Conservation (phyloP, 2,329 filamentous ascomycete genomes). For the Pseudogymnoascus sp. region DNA sequence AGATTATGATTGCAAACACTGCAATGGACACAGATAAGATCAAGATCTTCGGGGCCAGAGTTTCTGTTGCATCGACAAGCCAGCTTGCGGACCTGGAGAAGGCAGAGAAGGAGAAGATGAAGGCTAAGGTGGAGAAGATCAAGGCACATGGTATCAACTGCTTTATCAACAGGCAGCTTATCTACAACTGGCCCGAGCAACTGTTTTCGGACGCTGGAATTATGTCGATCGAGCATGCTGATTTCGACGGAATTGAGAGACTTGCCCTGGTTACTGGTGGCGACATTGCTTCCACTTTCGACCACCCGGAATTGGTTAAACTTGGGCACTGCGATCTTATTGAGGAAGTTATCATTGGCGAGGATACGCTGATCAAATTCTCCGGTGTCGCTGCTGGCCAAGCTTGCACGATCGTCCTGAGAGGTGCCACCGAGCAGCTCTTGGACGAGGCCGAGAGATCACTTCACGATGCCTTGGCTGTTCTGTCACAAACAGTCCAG, state of each 20-base stretch:
- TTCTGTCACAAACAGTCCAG: constrained; percentile 91
- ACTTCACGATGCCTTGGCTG: constrained; percentile 89
- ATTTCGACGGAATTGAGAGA: constrained; percentile 96
- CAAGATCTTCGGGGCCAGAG: constrained; percentile 96
- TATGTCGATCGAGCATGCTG: constrained; percentile 96
- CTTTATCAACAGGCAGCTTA: constrained; percentile 98
- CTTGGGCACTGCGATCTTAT: constrained; percentile 91
- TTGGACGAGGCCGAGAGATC: constrained; percentile 95
- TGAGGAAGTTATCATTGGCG: constrained; percentile 96
- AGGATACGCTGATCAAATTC: constrained; percentile 96
- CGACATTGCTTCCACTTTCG: constrained; percentile 95
- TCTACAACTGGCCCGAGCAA: constrained; percentile 99
- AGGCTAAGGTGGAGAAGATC: constrained; percentile 97
- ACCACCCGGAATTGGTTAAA: constrained; percentile 95
- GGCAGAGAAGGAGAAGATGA: constrained; percentile 99
- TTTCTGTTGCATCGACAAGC: constrained; percentile 92
- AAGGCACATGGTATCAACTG: constrained; percentile 99
- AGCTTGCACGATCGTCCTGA: constrained; percentile 93
- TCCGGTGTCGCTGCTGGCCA: constrained; percentile 89
- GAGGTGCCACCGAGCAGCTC: constrained; percentile 92
- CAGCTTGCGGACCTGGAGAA: constrained; percentile 98
- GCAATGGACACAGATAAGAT: constrained; percentile 99
- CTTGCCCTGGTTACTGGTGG: constrained; percentile 91
- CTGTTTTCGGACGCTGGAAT: constrained; percentile 97
- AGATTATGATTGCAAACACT: constrained; percentile 96